Evolutionary conservation across 441 rosid species (phyloP), one percentile per base, ranked within the genome.

Genomic region (Erodium trifolium): DNA sequence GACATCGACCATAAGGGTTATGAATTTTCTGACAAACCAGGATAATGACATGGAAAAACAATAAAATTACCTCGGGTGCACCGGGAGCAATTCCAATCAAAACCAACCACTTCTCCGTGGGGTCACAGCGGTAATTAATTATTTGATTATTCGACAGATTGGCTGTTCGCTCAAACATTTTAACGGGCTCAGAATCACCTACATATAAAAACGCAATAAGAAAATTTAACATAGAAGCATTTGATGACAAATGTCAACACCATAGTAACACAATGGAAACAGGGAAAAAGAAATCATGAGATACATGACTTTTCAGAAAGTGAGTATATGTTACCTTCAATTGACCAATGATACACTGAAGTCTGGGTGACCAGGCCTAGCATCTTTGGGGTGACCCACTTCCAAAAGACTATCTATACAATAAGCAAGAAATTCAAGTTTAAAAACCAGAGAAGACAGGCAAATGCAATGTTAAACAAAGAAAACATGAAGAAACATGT

Each of bases 71-170:
- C 98, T 95, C 99, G 1, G 97, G 87, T 70, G 96, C 81, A 69
- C 41, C 41, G 1, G 41, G 41, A 37, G 41, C 41, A 75, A 95
- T 95, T 77, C 99, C 99, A 81, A 95, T 81, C 85, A 95, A 82
- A 72, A 95, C 97, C 81, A 95, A 70, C 99, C 99, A 95, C 78
- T 92, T 95, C 82, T 92, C 99, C 8, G 90, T 81, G 69, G 97
- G 92, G 70, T 94, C 97, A 80, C 97, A 92, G 75, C 82, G 82
- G 69, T 95, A 95, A 84, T 92, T 95, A 53, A 95, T 92, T 67
- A 95, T 95, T 79, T 95, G 98, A 85, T 92, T 95, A 86, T 81
- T 92, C 37, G 68, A 73, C 81, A 95, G 76, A 85, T 95, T 95
- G 64, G 98, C 97, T 5, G 99, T 92, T 75, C 99, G 85, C 1